Base-by-base conservation (phyloP, 495 filamentous ascomycete species). In the Trichocladium antarcticum region DNA sequence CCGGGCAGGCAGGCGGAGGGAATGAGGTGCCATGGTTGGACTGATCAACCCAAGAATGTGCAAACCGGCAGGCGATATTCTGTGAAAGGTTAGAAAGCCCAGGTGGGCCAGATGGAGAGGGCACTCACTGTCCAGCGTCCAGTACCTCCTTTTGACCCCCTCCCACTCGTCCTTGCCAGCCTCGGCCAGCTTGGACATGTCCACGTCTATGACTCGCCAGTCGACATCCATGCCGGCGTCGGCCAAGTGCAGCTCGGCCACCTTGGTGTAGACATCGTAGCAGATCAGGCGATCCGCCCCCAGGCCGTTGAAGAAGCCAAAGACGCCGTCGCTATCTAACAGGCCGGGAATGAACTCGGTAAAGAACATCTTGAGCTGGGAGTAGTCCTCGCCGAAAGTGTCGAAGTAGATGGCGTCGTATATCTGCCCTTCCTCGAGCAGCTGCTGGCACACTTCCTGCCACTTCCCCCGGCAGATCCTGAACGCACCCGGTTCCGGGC, bases 341-440 rank as follows among this genome's bases (percentile, higher is more conserved):
- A 97, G 61, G 0, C 77, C 81, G 39, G 93, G 83, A 0, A 96
- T 79, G 54, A 81, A 82, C 61, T 98, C 90, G 11, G 74, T 79
- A 64, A 98, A 95, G 69, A 98, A 98, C 27, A 80, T 72, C 28
- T 82, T 82, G 35, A 98, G 77, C 61, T 87, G 85, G 5, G 68
- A 70, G 67, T 98, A 98, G 38, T 85, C 81, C 68, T 97, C 93
- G 7, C 89, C 92, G 57, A 96, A 98, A 0, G 92, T 98, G 61
- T 97, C 93, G 57, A 95, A 97, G 70, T 96, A 98, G 47, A 98
- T 89, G 29, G 84, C 89, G 63, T 98, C 87, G 61, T 90, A 93
- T 20, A 79, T 68, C 37, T 81, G 72, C 6, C 82, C 81, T 39
- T 80, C 65, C n/a, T 78, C 74, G 0, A 92, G 66, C 7, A 98